Base-by-base conservation (phyloP, 768 basidiomycete species). In the Collybia sordida region DNA sequence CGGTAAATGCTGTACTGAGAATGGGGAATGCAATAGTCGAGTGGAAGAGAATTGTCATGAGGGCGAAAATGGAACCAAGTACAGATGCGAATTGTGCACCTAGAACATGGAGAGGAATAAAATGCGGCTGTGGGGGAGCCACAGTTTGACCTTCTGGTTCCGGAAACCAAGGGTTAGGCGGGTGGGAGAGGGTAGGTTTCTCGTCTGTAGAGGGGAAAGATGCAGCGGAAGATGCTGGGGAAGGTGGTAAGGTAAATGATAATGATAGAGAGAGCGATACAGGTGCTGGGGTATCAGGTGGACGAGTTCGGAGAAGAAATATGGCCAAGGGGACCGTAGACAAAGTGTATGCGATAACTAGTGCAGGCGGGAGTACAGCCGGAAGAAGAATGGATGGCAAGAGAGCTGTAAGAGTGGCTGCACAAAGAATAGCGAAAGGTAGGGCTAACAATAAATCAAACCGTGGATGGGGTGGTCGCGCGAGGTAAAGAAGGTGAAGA, bases 21-120 rank as follows among this genome's bases (percentile, higher is more conserved):
- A 47, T 38, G 22, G 17, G 35, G 7, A 47, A 47, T 4, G 7
- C 17, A 2, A 21, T 14, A 12, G 34, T 35, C 6, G 44, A 6
- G 18, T 19, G 22, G 6, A 36, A 6, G 11, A 45, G 21, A 2
- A 45, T 6, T 5, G 45, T 38, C 3, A 38, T 34, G 22, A 47
- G 36, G n/a, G 23, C 45, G 6, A 47, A 47, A 0, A 38, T 23
- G 7, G 45, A 47, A 1, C 22, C 35, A 2, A 47, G 23, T 5
- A 47, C 8, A 18, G 45, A 47, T n/a, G 11, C 36, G 21, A 47
- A 22, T 18, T 47, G 45, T 4, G 45, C 45, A 12, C 22, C 45
- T 7, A 45, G 45, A 1, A 45, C 21, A 15, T 22, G 24, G 2
- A n/a, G n/a, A 5, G 45, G 45, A 27, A 1, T 17, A 17, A 7